phyloP scores from a whole-genome alignment of 768 basidiomycete genomes.

The Royoungia palumana region DNA sequence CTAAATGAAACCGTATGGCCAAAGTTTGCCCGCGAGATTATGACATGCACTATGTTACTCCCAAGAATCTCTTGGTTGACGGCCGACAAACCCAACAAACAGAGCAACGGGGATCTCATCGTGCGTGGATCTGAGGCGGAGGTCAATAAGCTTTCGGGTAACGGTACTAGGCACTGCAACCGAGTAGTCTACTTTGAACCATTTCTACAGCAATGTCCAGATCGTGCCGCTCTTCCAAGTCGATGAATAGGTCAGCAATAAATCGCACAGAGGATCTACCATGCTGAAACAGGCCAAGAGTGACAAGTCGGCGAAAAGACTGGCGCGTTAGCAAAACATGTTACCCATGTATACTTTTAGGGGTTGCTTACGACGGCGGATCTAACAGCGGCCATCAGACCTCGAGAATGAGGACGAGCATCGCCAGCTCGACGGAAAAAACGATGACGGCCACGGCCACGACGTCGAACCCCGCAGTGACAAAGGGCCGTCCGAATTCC shows the following conservation, averaged over 20 bases:
- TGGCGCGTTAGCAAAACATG: background rate
- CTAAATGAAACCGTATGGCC: no score
- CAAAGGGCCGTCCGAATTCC: slow-evolving; percentile 72
- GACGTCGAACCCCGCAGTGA: slow-evolving; percentile 78
- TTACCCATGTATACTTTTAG: background rate
- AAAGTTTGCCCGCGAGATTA: background rate
- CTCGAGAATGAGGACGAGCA: slow-evolving; percentile 59
- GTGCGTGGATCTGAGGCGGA: slow-evolving; percentile 8
- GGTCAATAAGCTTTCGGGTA: slow-evolving; percentile 7
- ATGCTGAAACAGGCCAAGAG: background rate
- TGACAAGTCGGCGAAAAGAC: background rate
- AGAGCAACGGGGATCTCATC: slow-evolving; percentile 22
- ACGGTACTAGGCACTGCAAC: background rate
- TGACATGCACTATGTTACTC: slow-evolving; percentile 1
- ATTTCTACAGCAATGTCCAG: background rate
- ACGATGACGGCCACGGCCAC: slow-evolving; percentile 55
- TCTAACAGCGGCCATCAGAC: slow-evolving; percentile 20
- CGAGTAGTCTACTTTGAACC: background rate
- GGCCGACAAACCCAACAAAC: slow-evolving; percentile 3
- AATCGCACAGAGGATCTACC: slow-evolving; percentile 14
- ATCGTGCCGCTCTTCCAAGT: slow-evolving; percentile 4
- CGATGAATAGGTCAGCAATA: slow-evolving; percentile 12
- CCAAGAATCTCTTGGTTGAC: slow-evolving; percentile 5
- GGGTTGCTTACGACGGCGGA: slow-evolving; percentile 1
- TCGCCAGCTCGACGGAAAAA: slow-evolving; percentile 57